phyloP scores from a whole-genome alignment of 345 rosid species.

The Raphanus raphanistrum region DNA sequence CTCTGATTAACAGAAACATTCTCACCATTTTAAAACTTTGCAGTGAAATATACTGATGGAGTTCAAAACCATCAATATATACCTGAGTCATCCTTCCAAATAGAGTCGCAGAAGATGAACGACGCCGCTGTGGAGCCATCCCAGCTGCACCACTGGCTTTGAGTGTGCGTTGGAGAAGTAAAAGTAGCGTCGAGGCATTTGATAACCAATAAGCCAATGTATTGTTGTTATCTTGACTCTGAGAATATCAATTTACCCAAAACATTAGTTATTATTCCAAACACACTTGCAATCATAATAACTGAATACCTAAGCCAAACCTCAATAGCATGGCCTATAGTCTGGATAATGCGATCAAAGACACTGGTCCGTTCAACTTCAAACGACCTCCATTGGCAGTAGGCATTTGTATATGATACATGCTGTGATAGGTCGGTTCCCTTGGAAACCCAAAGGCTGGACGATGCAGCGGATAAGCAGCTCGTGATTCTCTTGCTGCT shows the following conservation, averaged over 20 bases:
- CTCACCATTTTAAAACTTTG: neutral
- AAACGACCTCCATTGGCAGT: constrained; percentile 94
- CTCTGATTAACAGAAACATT: constrained; percentile 43
- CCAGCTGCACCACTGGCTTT: constrained; percentile 97
- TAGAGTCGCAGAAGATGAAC: constrained; percentile 85
- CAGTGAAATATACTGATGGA: neutral
- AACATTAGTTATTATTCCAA: neutral
- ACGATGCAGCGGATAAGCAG: constrained; percentile 86
- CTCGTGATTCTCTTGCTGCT: constrained; percentile 95
- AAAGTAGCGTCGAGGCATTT: constrained; percentile 82
- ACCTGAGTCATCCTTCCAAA: constrained; percentile 96
- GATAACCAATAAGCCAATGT: constrained; percentile 87
- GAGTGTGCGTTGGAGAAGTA: constrained; percentile 82
- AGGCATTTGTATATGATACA: constrained; percentile 91
- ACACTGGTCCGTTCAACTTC: constrained; percentile 94
- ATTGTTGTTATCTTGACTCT: constrained; percentile 78
- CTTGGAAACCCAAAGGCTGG: constrained; percentile 79
- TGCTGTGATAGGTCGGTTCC: constrained; percentile 78
- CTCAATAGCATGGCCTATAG: constrained; percentile 85
- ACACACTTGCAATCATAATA: neutral
- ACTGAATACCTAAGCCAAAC: constrained; percentile 34
- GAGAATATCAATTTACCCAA: neutral
- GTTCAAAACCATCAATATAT: neutral
- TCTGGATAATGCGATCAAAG: constrained; percentile 86
- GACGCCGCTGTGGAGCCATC: constrained; percentile 90